phyloP scores from a whole-genome alignment of 257 asterid species.

The Ilex asprella region DNA sequence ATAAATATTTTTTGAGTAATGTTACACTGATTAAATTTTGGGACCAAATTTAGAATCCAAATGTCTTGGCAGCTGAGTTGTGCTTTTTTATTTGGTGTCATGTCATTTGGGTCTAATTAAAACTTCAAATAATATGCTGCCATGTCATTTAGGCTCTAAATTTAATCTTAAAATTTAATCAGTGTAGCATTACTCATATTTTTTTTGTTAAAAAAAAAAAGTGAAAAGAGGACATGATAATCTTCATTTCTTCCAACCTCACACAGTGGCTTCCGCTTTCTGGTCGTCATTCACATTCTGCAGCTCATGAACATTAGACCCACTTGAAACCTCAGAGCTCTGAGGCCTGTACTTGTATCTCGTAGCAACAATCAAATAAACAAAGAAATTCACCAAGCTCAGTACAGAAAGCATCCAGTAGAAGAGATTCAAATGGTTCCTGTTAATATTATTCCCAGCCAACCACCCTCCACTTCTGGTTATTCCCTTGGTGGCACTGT shows the following conservation, averaged over 20 bases:
- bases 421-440: constrained; percentile 55
- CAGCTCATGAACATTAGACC: constrained; percentile 10
- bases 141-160: too few species aligned
- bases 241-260: background rate
- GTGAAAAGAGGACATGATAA: too few species aligned
- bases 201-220: too few species aligned
- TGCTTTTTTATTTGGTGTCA: too few species aligned
- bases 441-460: constrained; percentile 61
- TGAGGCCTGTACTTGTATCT: constrained; percentile 58
- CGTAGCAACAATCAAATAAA: constrained; percentile 49
- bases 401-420: constrained; percentile 49
- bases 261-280: background rate
- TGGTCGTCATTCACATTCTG: background rate
- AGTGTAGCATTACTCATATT: too few species aligned
- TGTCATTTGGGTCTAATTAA: too few species aligned
- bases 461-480: constrained; percentile 66
- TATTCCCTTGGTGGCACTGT: constrained; percentile 34
- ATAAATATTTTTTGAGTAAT: too few species aligned
- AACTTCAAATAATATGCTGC: too few species aligned
- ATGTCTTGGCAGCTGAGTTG: too few species aligned
- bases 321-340: constrained; percentile 8
- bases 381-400: constrained; percentile 42
- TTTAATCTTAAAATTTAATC: too few species aligned
- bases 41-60: too few species aligned
- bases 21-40: too few species aligned